Evolutionary conservation across 768 basidiomycete species (phyloP), one percentile per base, ranked within the genome.

Genomic region (Cantharellus cinnabarinus): DNA sequence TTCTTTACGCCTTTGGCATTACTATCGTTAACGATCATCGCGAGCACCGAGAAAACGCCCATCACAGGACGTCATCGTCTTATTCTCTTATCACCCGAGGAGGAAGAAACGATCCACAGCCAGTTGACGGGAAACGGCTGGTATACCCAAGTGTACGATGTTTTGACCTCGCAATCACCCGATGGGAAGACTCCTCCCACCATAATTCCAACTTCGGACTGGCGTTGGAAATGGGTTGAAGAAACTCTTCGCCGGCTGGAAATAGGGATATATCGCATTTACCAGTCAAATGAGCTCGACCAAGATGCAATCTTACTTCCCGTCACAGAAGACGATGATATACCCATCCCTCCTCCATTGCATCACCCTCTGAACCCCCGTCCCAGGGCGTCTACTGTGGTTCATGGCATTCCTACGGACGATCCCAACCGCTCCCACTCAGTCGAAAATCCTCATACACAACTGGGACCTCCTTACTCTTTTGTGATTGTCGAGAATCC

Each of bases 181-280:
- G 76, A 84, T 61, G 80, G 79, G 3, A 42, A 56, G 70, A 66
- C 60, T 20, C 79, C 56, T 1, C 77, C 79, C 3, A 72, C 72
- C 50, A 74, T 87, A 42, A 75, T 98, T 57, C 78, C 85, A 41
- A 68, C 75, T 1, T 76, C 74, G 35, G 94, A 99, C 70, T 98
- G 94, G 94, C 79, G 93, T 60, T 85, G 86, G 67, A 66, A 71
- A 20, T 97, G 94, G 93, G 89, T 94, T 5, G 76, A 77, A 58
- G 76, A 80, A 20, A 89, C 86, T 2, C 71, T 97, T 29, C 79
- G 85, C 15, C 74, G 74, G 58, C 77, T 99, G 37, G 93, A 97
- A 70, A 63, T 70, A 39, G 83, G 77, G 50, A 80, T 91, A 48
- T 87, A 83, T 5, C 64, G 79, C 14, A 70, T 93, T 4, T 78